Base-by-base conservation (phyloP, 2,329 filamentous ascomycete genomes). In the Trichoderma sp. region DNA sequence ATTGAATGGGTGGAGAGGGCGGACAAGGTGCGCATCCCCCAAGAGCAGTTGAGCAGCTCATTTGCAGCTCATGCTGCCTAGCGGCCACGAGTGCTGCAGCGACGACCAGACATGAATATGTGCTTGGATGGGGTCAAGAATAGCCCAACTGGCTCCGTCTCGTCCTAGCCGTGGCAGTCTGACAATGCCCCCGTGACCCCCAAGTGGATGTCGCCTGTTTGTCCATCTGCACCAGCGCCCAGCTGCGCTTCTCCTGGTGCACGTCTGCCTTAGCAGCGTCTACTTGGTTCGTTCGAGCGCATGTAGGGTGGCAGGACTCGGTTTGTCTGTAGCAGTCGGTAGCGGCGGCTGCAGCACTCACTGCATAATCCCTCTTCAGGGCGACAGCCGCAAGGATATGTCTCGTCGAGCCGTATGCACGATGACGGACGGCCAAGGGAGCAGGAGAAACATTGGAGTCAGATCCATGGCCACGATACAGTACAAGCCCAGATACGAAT, bases 101-200 rank as follows among this genome's bases (percentile, higher is more conserved):
- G 33, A 33, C 38, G 31, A 24, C 50, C 63, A 74, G 50, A 63
- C 56, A n/a, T 53, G 45, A 53, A 53, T 53, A 63, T 33, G 56
- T 63, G 68, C 68, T 63, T 33, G 56, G 59, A 71, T 35, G 68
- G 68, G 68, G 68, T 63, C 68, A 50, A 71, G 31, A 18, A 60
- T 41, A 63, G 59, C 59, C 68, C 59, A 63, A 63, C 68, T 33
- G 31, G 66, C 45, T 69, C 45, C 65, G 65, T 67, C 65, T 53
- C 66, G 66, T 59, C 66, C 31, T 64, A 24, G 65, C 62, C 29
- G 53, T 64, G 74, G 66, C 66, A 71, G 41, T 71, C 60, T 75
- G 74, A 68, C 56, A 62, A 69, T 65, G 74, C 66, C 62, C 66
- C 66, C 74, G 66, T 75, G 73, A 75, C 73, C 73, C 64, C n/a